Percentiles rank a stretch among this genome's conserved stretches.
Evolutionary conservation across 2,329 filamentous ascomycete species (phyloP).

Genomic region (Beauveria rudraprayagi): DNA sequence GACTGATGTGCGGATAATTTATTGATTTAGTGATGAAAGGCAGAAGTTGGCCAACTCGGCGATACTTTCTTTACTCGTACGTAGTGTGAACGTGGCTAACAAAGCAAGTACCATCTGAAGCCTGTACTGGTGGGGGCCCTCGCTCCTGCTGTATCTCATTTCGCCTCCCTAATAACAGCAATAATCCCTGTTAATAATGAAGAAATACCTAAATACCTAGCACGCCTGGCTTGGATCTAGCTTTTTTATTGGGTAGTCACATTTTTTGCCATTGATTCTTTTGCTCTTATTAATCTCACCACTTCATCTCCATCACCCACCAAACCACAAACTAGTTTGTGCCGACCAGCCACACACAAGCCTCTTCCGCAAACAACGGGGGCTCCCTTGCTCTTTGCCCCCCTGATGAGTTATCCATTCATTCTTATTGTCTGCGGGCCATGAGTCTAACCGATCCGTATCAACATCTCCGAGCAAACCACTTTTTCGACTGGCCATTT

Average conservation of each 20-base stretch:
- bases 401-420: too few species aligned
- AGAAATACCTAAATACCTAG: too few species aligned
- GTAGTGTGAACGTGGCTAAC: neutral
- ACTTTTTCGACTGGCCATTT: too few species aligned
- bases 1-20: too few species aligned
- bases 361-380: constrained; percentile 7
- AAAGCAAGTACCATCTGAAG: neutral
- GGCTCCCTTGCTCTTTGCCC: neutral
- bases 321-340: neutral
- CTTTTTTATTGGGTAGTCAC: too few species aligned
- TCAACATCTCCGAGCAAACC: too few species aligned
- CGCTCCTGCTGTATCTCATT: too few species aligned
- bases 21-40: too few species aligned
- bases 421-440: neutral
- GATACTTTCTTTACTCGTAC: neutral
- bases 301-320: neutral
- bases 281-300: neutral
- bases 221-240: neutral
- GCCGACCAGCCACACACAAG: neutral
- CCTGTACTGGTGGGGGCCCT: neutral
- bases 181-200: too few species aligned
- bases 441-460: neutral
- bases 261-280: neutral
- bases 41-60: neutral
- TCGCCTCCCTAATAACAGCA: too few species aligned